Conservation (phyloP, 768 basidiomycete genomes). For the Nidularia pulvinata region DNA sequence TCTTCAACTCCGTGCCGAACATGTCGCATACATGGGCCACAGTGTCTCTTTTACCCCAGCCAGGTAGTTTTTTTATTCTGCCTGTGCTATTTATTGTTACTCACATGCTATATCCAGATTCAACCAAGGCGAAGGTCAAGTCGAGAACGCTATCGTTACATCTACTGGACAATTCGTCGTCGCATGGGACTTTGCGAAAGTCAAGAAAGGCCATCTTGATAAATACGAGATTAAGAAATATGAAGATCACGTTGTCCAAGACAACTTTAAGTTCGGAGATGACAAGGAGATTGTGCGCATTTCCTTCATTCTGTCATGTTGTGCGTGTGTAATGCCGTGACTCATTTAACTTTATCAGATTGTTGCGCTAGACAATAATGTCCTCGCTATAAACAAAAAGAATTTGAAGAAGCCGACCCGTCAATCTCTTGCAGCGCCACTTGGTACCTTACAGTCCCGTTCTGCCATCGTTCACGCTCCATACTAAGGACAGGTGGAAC, state of each 20-base stretch:
- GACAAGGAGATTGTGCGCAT: slow-evolving; percentile 90
- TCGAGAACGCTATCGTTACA: slow-evolving; percentile 95
- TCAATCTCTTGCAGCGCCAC: slow-evolving; percentile 57
- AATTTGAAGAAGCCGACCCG: slow-evolving; percentile 82
- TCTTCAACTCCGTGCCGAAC: slow-evolving; percentile 86
- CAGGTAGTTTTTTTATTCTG: slow-evolving; percentile 47
- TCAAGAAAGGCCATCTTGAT: slow-evolving; percentile 89
- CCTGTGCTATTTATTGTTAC: slow-evolving; percentile 4
- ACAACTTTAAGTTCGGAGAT: slow-evolving; percentile 97
- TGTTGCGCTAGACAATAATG: slow-evolving; percentile 93
- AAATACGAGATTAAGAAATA: slow-evolving; percentile 98
- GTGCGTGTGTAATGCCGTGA: neutral
- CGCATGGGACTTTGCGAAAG: slow-evolving; percentile 97
- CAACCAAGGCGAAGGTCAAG: slow-evolving; percentile 85
- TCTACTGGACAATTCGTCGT: slow-evolving; percentile 91
- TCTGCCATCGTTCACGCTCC: slow-evolving; percentile 74
- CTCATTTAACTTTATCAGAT: slow-evolving; percentile 50
- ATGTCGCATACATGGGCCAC: slow-evolving; percentile 93
- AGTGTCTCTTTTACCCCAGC: slow-evolving; percentile 90
- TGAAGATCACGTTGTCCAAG: slow-evolving; percentile 92
- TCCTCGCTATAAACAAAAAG: slow-evolving; percentile 94
- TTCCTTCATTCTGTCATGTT: slow-evolving; percentile 1
- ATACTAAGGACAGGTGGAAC: slow-evolving; percentile 29
- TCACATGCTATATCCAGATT: slow-evolving; percentile 54
- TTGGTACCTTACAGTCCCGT: slow-evolving; percentile 35